Percentiles rank a stretch among this genome's conserved stretches.
These are phyloP conservation scores for Bipolaris bicolor DNA, from an alignment of 2,329 filamentous ascomycete species.

Conservation along the genomic window DNA sequence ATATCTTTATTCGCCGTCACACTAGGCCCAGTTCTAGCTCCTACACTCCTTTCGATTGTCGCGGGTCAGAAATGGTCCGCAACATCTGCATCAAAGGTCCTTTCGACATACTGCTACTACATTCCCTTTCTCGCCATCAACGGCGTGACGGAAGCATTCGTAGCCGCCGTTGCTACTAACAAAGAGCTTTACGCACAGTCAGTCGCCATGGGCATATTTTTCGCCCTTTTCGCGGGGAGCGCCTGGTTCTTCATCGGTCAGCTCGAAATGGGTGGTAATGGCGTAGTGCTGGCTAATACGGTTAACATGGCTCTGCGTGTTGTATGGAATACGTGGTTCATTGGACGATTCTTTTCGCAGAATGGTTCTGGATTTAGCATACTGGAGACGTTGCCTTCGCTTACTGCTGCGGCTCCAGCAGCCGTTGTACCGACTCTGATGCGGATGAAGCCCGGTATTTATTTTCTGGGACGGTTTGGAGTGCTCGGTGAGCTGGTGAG, in stretches of 20 bases:
- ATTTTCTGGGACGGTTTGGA: conserved; percentile 44
- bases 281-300: conserved; percentile 83
- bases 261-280: conserved; percentile 72
- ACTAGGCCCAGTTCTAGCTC: conserved; percentile 77
- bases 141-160: conserved; percentile 89
- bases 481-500: conserved; percentile 51
- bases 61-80: conserved; percentile 78
- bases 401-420: conserved; percentile 46
- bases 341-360: conserved; percentile 53
- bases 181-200: conserved; percentile 78
- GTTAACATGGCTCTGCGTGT: conserved; percentile 91
- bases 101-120: conserved; percentile 87
- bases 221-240: conserved; percentile 72
- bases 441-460: conserved; percentile 31
- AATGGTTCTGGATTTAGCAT: conserved; percentile 29
- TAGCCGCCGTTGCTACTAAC: conserved; percentile 81
- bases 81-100: conserved; percentile 73
- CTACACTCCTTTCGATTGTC: conserved; percentile 73
- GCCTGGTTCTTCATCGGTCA: conserved; percentile 78
- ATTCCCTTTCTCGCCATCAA: conserved; percentile 92
- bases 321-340: conserved; percentile 77
- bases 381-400: conserved; percentile 27
- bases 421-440: conserved; percentile 49
- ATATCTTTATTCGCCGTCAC: conserved; percentile 71
- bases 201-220: conserved; percentile 83